Percentiles rank a stretch among this genome's conserved stretches.
These are phyloP conservation scores for Metschnikowia colocasiae DNA, from an alignment of 805 yeast genomes.

Conservation along the genomic window DNA sequence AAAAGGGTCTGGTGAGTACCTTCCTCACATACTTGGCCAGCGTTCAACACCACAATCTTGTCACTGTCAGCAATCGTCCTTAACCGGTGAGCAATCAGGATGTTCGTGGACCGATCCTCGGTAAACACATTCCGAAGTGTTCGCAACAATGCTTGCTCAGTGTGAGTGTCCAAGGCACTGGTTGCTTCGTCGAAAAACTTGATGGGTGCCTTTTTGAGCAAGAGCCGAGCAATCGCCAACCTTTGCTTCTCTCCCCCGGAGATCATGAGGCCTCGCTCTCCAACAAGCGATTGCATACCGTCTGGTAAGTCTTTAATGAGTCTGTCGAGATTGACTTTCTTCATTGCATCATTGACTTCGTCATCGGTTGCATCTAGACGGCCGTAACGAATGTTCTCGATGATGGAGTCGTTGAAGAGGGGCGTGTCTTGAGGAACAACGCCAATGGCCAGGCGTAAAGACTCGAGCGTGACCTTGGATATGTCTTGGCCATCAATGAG, in stretches of 20 bases:
- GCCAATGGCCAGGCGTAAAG: conserved; percentile 72
- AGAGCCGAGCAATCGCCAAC: conserved; percentile 86
- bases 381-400: conserved; percentile 88
- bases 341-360: conserved; percentile 62
- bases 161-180: conserved; percentile 92
- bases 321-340: conserved; percentile 63
- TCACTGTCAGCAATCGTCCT: conserved; percentile 94
- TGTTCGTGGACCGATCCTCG: conserved; percentile 60
- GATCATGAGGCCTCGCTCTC: conserved; percentile 98
- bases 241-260: conserved; percentile 99
- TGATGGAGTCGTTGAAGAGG: conserved; percentile 81
- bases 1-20: conserved; percentile 75
- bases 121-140: conserved; percentile 69
- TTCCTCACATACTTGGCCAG: conserved; percentile 80
- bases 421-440: conserved; percentile 99
- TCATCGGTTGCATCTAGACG: conserved; percentile 66
- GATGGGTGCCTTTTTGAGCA: conserved; percentile 81
- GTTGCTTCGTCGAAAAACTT: conserved; percentile 97
- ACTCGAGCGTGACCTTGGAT: conserved; percentile 65
- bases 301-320: conserved; percentile 73
- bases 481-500: conserved; percentile 88
- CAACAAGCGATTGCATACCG: conserved; percentile 82
- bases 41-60: conserved; percentile 79
- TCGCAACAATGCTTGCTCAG: conserved; percentile 77
- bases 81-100: conserved; percentile 90